Conservation (phyloP, 2,329 filamentous ascomycete genomes). For the Neofusicoccum laricinum region DNA sequence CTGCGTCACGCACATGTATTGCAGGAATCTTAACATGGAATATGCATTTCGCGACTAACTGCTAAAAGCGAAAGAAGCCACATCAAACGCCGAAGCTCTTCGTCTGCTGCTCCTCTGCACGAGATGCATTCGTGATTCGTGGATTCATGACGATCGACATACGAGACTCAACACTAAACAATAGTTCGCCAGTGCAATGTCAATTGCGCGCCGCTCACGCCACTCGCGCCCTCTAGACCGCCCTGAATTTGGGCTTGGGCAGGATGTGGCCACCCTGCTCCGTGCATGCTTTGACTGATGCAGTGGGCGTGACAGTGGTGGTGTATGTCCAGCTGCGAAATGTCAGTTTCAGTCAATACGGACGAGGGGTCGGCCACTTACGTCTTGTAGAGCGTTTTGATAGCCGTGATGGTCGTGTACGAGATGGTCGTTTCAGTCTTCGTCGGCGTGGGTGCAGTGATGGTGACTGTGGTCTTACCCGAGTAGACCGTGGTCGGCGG, state of each 20-base stretch:
- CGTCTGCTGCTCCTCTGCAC: not conserved
- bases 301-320: constrained; percentile 35
- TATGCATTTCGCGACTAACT: not conserved
- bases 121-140: not conserved
- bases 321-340: constrained; percentile 26
- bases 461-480: constrained; percentile 31
- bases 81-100: not conserved
- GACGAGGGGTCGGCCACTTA: constrained; percentile 14
- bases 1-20: not conserved
- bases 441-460: constrained; percentile 36
- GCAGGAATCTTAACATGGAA: not conserved
- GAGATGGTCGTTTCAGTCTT: constrained; percentile 28
- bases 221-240: not conserved
- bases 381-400: constrained; percentile 33
- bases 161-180: not conserved
- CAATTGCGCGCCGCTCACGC: not conserved
- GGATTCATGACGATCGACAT: not conserved
- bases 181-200: too few species aligned
- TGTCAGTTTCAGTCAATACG: not conserved
- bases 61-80: not conserved
- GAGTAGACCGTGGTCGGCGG: constrained; percentile 36
- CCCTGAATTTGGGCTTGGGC: not conserved
- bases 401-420: constrained; percentile 28
- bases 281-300: constrained; percentile 34
- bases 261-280: constrained; percentile 30